Base-by-base conservation (phyloP, 495 filamentous ascomycete species). In the Penicillium chermesinum region DNA sequence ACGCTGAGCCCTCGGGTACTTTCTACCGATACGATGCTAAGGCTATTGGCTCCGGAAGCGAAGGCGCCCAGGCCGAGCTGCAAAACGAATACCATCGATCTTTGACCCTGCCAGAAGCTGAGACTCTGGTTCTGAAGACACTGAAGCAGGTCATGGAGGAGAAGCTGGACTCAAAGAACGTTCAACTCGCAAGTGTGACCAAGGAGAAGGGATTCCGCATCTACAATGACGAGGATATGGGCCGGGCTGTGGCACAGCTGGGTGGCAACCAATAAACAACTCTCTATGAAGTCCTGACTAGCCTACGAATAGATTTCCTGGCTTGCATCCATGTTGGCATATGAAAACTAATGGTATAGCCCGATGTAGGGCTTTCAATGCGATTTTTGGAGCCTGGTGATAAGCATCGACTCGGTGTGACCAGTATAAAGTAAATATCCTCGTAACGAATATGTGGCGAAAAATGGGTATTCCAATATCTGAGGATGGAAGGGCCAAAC, bases 131-230 rank as follows among this genome's bases (percentile, higher is more conserved):
- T 25, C 75, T 98, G 55, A 96, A 96, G 82, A 98, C 93, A 32
- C 70, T 98, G 67, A 98, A 98, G 79, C 93, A 98, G 74, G 93
- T 98, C 44, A 98, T 98, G 93, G 93, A 98, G 74, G 93, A 98
- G 82, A 98, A 97, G 76, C 80, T 98, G 44, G 93, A 98, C 65
- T 77, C 87, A 35, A 97, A 97, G 80, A 98, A 97, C 62, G 94
- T 98, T 55, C 93, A 97, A 78, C 70, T 98, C 55, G 93, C 93
- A 37, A 96, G 90, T 62, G 94, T 97, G 45, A 98, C 93, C 49
- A 95, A 91, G 77, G 91, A 95, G 48, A 90, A 87, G 65, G 93
- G 94, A 14, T 97, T 98, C 78, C 85, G 86, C 66, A 96, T 98
- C 77, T 96, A 98, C 75, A 86, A 82, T 46, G 93, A 98, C 58